Evolutionary conservation across 306 rosid genomes (phyloP).

Genomic region (Urtica urens): DNA sequence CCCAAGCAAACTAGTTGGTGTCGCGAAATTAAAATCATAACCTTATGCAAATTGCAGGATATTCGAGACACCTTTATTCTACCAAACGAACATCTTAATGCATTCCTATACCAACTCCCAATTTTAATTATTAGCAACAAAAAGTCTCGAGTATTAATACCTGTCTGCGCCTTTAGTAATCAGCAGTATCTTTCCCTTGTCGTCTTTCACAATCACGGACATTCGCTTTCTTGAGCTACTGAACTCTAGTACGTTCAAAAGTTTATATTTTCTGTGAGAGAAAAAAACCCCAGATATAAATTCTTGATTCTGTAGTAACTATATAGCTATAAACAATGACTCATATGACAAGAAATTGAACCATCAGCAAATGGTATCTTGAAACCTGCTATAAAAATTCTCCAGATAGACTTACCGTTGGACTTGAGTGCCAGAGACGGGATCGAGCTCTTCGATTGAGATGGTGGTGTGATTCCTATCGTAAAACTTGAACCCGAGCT

Average conservation of each 20-base stretch:
- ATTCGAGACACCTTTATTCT: too few species aligned
- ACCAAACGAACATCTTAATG: too few species aligned
- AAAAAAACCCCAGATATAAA: constrained; percentile 14
- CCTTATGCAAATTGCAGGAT: too few species aligned
- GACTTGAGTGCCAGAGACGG: constrained; percentile 23
- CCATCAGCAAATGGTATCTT: too few species aligned
- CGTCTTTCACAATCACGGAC: constrained; percentile 73
- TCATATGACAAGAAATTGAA: too few species aligned
- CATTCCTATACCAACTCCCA: too few species aligned
- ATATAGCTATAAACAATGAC: too few species aligned
- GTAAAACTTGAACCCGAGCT: constrained; percentile 83
- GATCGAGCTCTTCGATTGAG: constrained; percentile 53
- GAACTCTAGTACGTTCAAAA: constrained; percentile 68
- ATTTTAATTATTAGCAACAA: too few species aligned
- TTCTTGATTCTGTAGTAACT: neutral
- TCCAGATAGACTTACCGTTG: constrained; percentile 52
- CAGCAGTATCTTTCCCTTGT: constrained; percentile 55
- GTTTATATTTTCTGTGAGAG: constrained; percentile 55
- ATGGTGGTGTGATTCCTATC: constrained; percentile 63
- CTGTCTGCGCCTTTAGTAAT: constrained; percentile 97
- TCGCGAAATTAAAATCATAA: too few species aligned
- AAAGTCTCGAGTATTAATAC: constrained; percentile 31
- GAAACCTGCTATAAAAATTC: too few species aligned
- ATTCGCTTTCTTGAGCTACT: constrained; percentile 90
- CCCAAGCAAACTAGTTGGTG: too few species aligned